phyloP scores from a whole-genome alignment of 1,284 basidiomycete species.

The Melampsora americana region DNA sequence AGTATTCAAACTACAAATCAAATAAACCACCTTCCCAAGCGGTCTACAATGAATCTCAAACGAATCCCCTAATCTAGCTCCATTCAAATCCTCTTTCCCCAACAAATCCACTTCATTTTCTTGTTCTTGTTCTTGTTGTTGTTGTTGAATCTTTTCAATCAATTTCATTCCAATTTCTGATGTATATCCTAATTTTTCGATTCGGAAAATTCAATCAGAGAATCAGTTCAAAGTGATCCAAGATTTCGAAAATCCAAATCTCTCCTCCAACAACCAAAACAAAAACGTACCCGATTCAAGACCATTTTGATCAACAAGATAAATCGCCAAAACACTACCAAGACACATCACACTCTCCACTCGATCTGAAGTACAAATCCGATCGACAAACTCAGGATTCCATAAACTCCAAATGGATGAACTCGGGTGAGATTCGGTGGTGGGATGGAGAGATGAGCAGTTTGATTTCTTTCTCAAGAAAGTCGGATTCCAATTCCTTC shows the following conservation, averaged over 20 bases:
- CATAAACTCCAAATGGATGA: slow-evolving; percentile 77
- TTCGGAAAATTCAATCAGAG: no score
- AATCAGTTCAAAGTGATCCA: no score
- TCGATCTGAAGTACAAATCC: slow-evolving; percentile 61
- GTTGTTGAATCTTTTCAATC: not conserved
- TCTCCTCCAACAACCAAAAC: no score
- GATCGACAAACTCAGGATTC: slow-evolving; percentile 68
- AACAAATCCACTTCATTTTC: no score
- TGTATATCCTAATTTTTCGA: slow-evolving; percentile 66
- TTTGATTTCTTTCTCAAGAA: no score
- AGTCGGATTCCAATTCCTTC: slow-evolving; percentile 57
- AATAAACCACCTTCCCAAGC: slow-evolving; percentile 86
- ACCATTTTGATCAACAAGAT: slow-evolving; percentile 66
- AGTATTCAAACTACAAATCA: slow-evolving; percentile 88
- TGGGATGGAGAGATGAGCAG: no score
- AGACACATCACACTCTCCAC: slow-evolving; percentile 80
- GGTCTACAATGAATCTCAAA: slow-evolving; percentile 79
- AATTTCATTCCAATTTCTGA: slow-evolving; percentile 68
- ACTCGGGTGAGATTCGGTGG: slow-evolving; percentile 43
- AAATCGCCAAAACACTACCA: slow-evolving; percentile 81
- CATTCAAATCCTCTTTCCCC: no score
- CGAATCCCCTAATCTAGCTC: no score
- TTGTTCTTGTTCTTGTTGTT: no score
- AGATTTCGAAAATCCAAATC: no score
- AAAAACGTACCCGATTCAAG: slow-evolving; percentile 30